Evolutionary conservation across 1,284 basidiomycete genomes (phyloP).

Genomic region (Ustilago hordei): DNA sequence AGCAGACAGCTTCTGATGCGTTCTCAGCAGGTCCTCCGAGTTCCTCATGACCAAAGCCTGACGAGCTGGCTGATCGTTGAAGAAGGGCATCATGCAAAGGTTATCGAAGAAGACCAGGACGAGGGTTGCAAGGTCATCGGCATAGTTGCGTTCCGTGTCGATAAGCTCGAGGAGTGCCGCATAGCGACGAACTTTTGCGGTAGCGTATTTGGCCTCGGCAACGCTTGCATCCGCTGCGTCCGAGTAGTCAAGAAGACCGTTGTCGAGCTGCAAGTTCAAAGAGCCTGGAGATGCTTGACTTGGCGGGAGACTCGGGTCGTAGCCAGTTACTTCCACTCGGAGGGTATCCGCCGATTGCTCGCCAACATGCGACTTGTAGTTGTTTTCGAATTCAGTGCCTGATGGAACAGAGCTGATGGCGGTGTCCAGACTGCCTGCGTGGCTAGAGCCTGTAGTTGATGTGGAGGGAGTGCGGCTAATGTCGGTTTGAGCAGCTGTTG

Average conservation of each 20-base stretch:
- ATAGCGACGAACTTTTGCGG: constrained; percentile 49
- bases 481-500: constrained; percentile 50
- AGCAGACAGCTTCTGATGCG: constrained; percentile 58
- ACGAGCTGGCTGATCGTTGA: constrained; percentile 58
- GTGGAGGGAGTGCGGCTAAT: constrained; percentile 65
- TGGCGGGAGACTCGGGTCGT: constrained; percentile 21
- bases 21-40: constrained; percentile 54
- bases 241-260: constrained; percentile 16
- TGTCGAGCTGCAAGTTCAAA: constrained; percentile 33
- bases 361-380: constrained; percentile 41
- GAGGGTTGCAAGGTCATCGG: constrained; percentile 63
- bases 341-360: constrained; percentile 39
- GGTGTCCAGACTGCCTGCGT: constrained; percentile 51
- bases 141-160: constrained; percentile 67
- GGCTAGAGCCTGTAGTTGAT: constrained; percentile 57
- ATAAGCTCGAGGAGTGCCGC: constrained; percentile 65
- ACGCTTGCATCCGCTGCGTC: constrained; percentile 13
- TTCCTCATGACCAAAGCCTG: constrained; percentile 62
- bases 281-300: constrained; percentile 39
- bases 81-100: constrained; percentile 62
- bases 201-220: constrained; percentile 30
- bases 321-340: constrained; percentile 22
- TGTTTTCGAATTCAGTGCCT: constrained; percentile 27
- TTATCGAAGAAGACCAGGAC: constrained; percentile 66
- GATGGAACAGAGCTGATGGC: constrained; percentile 53